Evolutionary conservation across 352 stramenopile genomes (phyloP), one percentile per base, ranked within the genome.

Genomic region (Phytophthora syringae): DNA sequence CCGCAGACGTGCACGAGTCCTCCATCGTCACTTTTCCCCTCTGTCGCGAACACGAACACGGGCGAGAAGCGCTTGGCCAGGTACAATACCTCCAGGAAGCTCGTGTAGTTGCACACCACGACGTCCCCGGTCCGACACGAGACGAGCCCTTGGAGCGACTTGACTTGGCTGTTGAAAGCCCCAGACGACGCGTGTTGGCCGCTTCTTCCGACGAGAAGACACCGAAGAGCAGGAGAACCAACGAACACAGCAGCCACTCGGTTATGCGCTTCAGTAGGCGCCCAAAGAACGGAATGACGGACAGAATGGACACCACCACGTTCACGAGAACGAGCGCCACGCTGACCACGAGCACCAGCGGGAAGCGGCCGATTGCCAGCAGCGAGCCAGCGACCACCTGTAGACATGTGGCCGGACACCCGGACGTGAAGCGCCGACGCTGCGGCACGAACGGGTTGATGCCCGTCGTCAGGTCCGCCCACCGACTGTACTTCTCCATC

Each of bases 401-500:
- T 16, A 88, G 37, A 36, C 67, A 67, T 3, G 68, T 80, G 42
- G 86, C 52, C 0, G 63, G 55, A 28, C 84, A 64, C 22, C 69
- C 80, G 49, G 61, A 73, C 32, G 76, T 76, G 24, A 90, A 74
- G 2, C 77, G 80, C 68, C 82, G 77, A 62, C 84, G 78, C 68
- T 89, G 80, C 52, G 85, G 85, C 59, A 95, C 87, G 73, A 95
- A 95, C 62, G 87, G 87, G 69, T 95, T 95, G 61, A 93, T 89
- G 25, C 87, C 87, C 59, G 87, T 95, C 58, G 80, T 88, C 70
- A 94, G 76, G 48, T 95, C 87, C 64, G 84, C 80, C 87, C 87
- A 95, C 34, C 87, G 82, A 52, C 74, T 92, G 75, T 89, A 95
- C 70, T 95, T 95, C 70, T 95, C 87, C 87, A 95, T 95, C 7